These are phyloP conservation scores for Daldinia vernicosa DNA, from an alignment of 495 filamentous ascomycete species.

Conservation along the genomic window DNA sequence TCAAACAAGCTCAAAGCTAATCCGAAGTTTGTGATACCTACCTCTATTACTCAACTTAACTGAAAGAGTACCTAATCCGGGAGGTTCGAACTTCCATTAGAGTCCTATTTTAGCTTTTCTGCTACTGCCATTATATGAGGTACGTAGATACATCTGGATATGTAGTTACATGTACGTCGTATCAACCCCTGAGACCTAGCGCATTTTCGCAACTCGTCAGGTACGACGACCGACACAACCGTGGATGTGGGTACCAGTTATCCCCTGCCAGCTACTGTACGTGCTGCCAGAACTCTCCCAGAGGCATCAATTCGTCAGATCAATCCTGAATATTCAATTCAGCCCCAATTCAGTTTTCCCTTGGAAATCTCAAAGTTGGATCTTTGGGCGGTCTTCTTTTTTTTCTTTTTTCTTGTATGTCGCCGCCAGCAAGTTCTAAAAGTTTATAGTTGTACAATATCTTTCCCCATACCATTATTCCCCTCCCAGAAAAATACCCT, in stretches of 20 bases:
- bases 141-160: not conserved
- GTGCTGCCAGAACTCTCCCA: not conserved
- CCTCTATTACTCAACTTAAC: not conserved
- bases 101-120: not conserved
- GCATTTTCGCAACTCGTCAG: conserved; percentile 50
- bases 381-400: conserved; percentile 22
- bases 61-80: not conserved
- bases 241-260: conserved; percentile 14
- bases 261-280: conserved; percentile 12
- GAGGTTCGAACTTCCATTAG: not conserved
- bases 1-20: not conserved
- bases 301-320: conserved; percentile 33
- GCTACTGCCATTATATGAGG: not conserved
- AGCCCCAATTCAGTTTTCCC: conserved; percentile 21
- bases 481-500: conserved; percentile 11
- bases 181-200: conserved; percentile 47
- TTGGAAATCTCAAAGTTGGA: conserved; percentile 26
- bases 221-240: conserved; percentile 15
- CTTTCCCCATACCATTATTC: conserved; percentile 3
- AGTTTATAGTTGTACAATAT: conserved; percentile 28
- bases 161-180: not conserved
- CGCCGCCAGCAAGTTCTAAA: not conserved
- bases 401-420: conserved; percentile 8
- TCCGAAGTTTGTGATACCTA: not conserved
- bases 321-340: conserved; percentile 35